phyloP scores from a whole-genome alignment of 176 grass and related monocot genomes.

The Oryza coarctata region DNA sequence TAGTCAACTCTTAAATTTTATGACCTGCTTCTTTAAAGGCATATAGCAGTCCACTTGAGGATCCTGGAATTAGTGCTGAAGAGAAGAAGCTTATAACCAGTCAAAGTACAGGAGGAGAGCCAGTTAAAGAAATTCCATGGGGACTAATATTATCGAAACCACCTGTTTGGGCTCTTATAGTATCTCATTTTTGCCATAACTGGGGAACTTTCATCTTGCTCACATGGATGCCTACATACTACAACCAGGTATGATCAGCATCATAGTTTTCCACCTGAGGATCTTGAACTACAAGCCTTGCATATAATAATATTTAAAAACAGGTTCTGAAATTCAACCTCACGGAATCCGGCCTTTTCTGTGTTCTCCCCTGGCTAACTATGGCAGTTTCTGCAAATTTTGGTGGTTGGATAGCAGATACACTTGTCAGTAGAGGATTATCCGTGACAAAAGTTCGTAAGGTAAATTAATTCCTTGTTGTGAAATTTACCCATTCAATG shows the following conservation, averaged over 20 bases:
- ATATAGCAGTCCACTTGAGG: conserved; percentile 92
- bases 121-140: conserved; percentile 88
- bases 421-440: conserved; percentile 89
- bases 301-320: conserved; percentile 25
- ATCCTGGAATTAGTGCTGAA: conserved; percentile 61
- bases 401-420: conserved; percentile 99
- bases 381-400: conserved; percentile 95
- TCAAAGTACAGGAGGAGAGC: conserved; percentile 57
- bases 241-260: conserved; percentile 72
- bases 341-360: conserved; percentile 83
- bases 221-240: conserved; percentile 99
- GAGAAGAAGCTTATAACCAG: conserved; percentile 78
- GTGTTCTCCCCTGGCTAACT: conserved; percentile 91
- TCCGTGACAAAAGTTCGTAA: conserved; percentile 92
- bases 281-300: neutral
- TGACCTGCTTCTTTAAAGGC: conserved; percentile 49
- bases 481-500: neutral
- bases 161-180: conserved; percentile 96
- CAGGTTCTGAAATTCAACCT: conserved; percentile 98
- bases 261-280: neutral
- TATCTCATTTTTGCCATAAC: conserved; percentile 95
- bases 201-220: conserved; percentile 99
- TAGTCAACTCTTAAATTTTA: conserved; percentile 3
- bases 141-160: conserved; percentile 80
- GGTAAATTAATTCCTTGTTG: conserved; percentile 37